These are phyloP conservation scores for Spergularia azorica DNA, from an alignment of 179 eudicot species.

Conservation along the genomic window DNA sequence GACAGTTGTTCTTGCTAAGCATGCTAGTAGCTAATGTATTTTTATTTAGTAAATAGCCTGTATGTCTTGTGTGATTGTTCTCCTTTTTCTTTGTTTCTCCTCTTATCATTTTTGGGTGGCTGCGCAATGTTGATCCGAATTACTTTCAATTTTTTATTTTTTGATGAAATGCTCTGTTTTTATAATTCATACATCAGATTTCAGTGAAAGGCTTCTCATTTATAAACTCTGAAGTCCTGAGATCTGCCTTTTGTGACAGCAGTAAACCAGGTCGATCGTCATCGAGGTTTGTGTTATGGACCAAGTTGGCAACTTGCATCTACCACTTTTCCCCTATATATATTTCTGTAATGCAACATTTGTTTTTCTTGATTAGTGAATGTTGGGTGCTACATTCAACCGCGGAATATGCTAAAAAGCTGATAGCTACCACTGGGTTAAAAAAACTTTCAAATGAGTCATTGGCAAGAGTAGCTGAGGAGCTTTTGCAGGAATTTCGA, in stretches of 20 bases:
- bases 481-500: slow-evolving; percentile 70
- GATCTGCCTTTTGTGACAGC: slow-evolving; percentile 81
- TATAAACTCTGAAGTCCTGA: slow-evolving; percentile 63
- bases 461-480: slow-evolving; percentile 67
- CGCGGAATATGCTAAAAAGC: slow-evolving; percentile 59
- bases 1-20: not conserved
- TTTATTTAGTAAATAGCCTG: not conserved
- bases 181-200: slow-evolving; percentile 40
- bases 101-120: not conserved
- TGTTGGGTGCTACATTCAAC: slow-evolving; percentile 95
- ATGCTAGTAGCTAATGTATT: not conserved
- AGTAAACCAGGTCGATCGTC: slow-evolving; percentile 87
- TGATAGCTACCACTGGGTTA: slow-evolving; percentile 66
- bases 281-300: slow-evolving; percentile 45
- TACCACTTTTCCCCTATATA: not conserved
- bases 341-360: not conserved
- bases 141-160: not conserved
- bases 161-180: not conserved
- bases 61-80: not conserved
- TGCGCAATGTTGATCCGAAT: no score
- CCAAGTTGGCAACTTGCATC: slow-evolving; percentile 2
- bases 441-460: slow-evolving; percentile 62
- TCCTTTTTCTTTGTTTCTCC: not conserved
- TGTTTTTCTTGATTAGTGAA: slow-evolving; percentile 45
- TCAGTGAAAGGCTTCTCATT: slow-evolving; percentile 71